Conservation (phyloP, 805 yeast genomes). For the Maudiozyma pseudohumilis region DNA sequence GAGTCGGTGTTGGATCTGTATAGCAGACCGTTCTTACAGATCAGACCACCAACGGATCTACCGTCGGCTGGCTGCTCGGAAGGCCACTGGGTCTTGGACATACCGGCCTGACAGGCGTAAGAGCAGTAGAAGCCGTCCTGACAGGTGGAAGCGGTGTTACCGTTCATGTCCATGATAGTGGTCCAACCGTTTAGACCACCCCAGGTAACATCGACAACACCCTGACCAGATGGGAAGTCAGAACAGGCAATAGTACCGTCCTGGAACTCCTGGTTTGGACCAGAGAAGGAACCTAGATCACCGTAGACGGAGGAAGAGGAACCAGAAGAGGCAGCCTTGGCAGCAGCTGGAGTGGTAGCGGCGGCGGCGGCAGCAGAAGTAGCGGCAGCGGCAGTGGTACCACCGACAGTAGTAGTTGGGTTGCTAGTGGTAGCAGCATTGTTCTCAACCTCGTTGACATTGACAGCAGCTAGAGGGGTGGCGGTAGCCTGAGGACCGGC, state of each 20-base stretch:
- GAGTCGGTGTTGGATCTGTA: slow-evolving; percentile 68
- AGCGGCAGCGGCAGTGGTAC: slow-evolving; percentile 7
- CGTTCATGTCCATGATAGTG: slow-evolving; percentile 37
- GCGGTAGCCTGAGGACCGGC: slow-evolving; percentile 17
- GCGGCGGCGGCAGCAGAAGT: slow-evolving; percentile 18
- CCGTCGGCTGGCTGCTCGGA: slow-evolving; percentile 79
- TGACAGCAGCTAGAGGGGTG: slow-evolving; percentile 12
- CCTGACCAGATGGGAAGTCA: slow-evolving; percentile 64
- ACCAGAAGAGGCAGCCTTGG: slow-evolving; percentile 13
- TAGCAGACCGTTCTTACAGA: slow-evolving; percentile 75
- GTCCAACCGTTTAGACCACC: slow-evolving; percentile 44
- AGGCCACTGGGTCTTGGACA: slow-evolving; percentile 99
- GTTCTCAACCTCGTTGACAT: slow-evolving; percentile 5
- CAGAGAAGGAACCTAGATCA: slow-evolving; percentile 47
- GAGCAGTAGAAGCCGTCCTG: slow-evolving; percentile 91
- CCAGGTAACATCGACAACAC: slow-evolving; percentile 57
- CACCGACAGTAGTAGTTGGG: slow-evolving; percentile 10
- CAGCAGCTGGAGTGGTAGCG: slow-evolving; percentile 21
- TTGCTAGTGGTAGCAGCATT: slow-evolving; percentile 17
- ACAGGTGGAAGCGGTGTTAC: slow-evolving; percentile 59
- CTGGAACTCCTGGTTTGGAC: slow-evolving; percentile 49
- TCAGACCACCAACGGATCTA: slow-evolving; percentile 89
- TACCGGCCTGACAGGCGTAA: slow-evolving; percentile 97
- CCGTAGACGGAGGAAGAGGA: slow-evolving; percentile 37
- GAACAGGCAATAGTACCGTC: slow-evolving; percentile 67